Evolutionary conservation across 2,329 filamentous ascomycete genomes (phyloP).

Genomic region (Ceratocystis eucalypticola): DNA sequence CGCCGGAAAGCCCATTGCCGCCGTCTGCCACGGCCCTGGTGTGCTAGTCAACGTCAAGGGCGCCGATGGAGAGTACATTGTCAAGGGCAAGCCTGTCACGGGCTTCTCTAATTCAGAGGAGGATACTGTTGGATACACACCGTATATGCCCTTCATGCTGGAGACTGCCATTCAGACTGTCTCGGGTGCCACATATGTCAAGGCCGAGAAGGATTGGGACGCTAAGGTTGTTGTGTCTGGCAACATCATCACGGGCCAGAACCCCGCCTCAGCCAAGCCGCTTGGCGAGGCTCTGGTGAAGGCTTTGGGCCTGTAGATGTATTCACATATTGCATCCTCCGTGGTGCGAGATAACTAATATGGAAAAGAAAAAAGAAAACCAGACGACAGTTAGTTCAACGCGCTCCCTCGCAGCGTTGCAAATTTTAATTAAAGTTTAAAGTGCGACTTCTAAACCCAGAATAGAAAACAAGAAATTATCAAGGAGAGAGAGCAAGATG

Average conservation of each 20-base stretch:
- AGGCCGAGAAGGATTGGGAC: slow-evolving; percentile 38
- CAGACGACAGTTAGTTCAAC: not conserved
- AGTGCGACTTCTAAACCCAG: not conserved
- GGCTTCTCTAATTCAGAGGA: slow-evolving; percentile 50
- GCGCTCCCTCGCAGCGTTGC: not conserved
- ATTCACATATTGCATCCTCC: not conserved
- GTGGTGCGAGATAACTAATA: too few relatives aligned
- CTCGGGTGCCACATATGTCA: slow-evolving; percentile 41
- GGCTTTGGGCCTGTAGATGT: slow-evolving; percentile 27
- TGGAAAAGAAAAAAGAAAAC: not conserved
- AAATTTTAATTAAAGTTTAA: not conserved
- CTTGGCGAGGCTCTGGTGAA: slow-evolving; percentile 40
- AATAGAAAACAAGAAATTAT: not conserved
- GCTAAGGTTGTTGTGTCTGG: slow-evolving; percentile 39
- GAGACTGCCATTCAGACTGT: slow-evolving; percentile 40
- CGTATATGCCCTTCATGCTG: slow-evolving; percentile 45
- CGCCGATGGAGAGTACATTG: slow-evolving; percentile 37
- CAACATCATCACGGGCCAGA: slow-evolving; percentile 44
- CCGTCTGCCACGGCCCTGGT: slow-evolving; percentile 57
- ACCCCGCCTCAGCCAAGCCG: slow-evolving; percentile 38
- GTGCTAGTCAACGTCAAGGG: slow-evolving; percentile 46
- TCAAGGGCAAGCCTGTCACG: slow-evolving; percentile 44
- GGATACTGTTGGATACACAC: slow-evolving; percentile 33
- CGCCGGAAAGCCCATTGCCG: slow-evolving; percentile 47
- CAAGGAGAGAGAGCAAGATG: not conserved